These are phyloP conservation scores for Vanrija humicola DNA, from an alignment of 1,284 basidiomycete genomes.

Conservation along the genomic window DNA sequence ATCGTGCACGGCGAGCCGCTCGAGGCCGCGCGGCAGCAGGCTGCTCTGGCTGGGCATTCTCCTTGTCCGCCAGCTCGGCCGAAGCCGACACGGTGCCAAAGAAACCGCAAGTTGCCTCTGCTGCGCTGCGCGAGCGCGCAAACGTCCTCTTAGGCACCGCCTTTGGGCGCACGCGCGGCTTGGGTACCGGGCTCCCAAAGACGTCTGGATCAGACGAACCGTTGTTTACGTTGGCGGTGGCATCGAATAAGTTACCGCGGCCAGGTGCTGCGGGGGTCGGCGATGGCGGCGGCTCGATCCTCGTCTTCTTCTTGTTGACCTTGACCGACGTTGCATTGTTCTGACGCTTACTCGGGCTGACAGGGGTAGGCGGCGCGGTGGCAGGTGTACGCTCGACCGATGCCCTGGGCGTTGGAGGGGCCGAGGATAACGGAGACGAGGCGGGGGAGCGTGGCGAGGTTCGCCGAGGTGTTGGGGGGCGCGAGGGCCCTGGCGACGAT, in stretches of 20 bases:
- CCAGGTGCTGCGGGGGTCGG: slow-evolving; percentile 24
- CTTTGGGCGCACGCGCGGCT: background rate
- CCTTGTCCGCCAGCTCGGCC: no score
- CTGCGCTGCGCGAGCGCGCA: no score
- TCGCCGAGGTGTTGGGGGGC: no score
- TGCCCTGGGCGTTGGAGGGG: slow-evolving; percentile 2
- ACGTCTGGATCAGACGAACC: background rate
- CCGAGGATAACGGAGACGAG: slow-evolving; percentile 13
- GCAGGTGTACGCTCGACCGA: slow-evolving; percentile 1
- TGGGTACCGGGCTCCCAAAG: background rate
- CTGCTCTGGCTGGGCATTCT: no score
- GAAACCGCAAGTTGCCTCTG: no score
- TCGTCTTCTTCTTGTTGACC: slow-evolving; percentile 17
- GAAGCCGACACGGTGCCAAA: no score
- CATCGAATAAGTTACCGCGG: slow-evolving; percentile 29
- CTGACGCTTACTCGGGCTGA: slow-evolving; percentile 28
- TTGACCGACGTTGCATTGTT: background rate
- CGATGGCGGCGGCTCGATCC: slow-evolving; percentile 8
- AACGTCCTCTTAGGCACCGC: background rate
- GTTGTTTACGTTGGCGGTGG: background rate
- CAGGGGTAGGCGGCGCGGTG: slow-evolving; percentile 25
- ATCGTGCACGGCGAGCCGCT: no score
- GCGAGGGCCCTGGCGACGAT: no score
- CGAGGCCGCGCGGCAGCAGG: no score
- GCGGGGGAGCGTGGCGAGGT: slow-evolving; percentile 1